Evolutionary conservation across 192 early-diverging fungal species (phyloP).

Genomic region (Cetraspora pellucida): DNA sequence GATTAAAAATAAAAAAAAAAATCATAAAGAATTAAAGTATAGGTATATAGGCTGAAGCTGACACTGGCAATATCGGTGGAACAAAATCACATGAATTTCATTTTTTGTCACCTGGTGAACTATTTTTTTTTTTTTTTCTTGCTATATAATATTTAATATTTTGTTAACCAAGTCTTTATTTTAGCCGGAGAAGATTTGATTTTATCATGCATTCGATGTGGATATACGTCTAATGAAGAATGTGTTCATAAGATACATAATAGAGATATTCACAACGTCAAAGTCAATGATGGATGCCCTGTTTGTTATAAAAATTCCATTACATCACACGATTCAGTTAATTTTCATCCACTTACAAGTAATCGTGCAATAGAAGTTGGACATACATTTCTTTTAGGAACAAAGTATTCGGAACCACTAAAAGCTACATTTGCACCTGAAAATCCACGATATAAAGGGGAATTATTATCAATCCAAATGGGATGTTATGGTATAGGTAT

Average conservation of each 20-base stretch:
- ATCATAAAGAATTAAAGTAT: too few relatives aligned
- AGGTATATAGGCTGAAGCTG: slow-evolving; percentile 52
- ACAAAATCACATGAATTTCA: slow-evolving; percentile 90
- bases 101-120: slow-evolving; percentile 63
- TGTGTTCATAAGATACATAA: slow-evolving; percentile 37
- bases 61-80: slow-evolving; percentile 92
- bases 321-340: neutral
- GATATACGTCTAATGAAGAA: slow-evolving; percentile 87
- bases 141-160: neutral
- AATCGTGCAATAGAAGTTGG: slow-evolving; percentile 79
- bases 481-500: slow-evolving; percentile 92
- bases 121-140: neutral
- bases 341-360: slow-evolving; percentile 40
- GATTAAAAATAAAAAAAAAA: too few relatives aligned
- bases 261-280: slow-evolving; percentile 50
- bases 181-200: slow-evolving; percentile 83
- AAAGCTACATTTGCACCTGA: slow-evolving; percentile 54
- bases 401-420: slow-evolving; percentile 79
- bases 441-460: slow-evolving; percentile 33
- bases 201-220: slow-evolving; percentile 70
- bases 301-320: slow-evolving; percentile 35
- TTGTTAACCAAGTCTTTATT: neutral
- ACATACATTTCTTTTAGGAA: slow-evolving; percentile 89
- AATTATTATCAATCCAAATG: slow-evolving; percentile 69
- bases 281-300: slow-evolving; percentile 53